Percentiles rank a stretch among this genome's conserved stretches.
Conservation (phyloP, 176 grass and related monocot genomes). For the Zoysia japonica region DNA sequence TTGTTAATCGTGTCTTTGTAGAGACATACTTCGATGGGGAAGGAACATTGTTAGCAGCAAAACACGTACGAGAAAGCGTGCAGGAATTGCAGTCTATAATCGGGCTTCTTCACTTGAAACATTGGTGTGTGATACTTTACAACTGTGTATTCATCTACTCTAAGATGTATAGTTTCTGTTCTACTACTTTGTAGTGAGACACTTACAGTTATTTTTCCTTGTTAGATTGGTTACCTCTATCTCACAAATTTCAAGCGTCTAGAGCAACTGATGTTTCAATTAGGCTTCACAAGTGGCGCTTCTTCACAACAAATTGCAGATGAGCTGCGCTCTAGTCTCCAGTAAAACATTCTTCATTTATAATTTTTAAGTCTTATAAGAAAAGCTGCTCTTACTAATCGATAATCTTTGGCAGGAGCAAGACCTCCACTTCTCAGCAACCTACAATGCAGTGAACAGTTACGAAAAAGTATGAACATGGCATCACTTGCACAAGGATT, state of each 20-base stretch:
- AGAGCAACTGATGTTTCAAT: slow-evolving; percentile 86
- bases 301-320: slow-evolving; percentile 81
- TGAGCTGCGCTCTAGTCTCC: slow-evolving; percentile 58
- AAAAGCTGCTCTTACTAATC: not conserved
- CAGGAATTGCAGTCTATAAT: slow-evolving; percentile 81
- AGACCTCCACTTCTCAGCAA: slow-evolving; percentile 14
- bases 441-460: slow-evolving; percentile 25
- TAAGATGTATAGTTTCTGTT: slow-evolving; percentile 3
- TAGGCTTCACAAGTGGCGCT: slow-evolving; percentile 90
- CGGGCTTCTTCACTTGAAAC: slow-evolving; percentile 95
- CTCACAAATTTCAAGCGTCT: slow-evolving; percentile 87
- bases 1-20: slow-evolving; percentile 36
- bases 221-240: slow-evolving; percentile 91
- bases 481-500: not conserved
- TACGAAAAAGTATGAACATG: not conserved
- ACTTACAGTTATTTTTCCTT: not conserved
- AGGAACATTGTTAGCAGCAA: slow-evolving; percentile 94
- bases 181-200: not conserved
- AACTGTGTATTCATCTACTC: not conserved
- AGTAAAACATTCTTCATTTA: slow-evolving; percentile 53
- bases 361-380: not conserved
- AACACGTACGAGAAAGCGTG: slow-evolving; percentile 86
- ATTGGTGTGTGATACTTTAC: slow-evolving; percentile 53
- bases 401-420: slow-evolving; percentile 40
- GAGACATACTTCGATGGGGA: slow-evolving; percentile 94